Evolutionary conservation across 2,329 filamentous ascomycete genomes (phyloP).

Genomic region (Colletotrichum agaves): DNA sequence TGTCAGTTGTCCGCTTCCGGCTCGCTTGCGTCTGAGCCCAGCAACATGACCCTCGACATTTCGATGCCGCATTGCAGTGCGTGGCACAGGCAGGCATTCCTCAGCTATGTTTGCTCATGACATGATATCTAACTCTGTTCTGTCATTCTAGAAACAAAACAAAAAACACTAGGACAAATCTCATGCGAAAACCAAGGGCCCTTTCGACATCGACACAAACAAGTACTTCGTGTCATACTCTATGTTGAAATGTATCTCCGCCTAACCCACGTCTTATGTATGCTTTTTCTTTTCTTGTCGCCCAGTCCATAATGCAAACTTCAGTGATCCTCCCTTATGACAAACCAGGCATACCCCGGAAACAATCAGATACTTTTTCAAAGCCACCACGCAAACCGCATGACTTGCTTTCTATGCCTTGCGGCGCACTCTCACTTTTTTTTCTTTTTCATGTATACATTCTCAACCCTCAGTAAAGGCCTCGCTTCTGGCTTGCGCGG

Average conservation of each 20-base stretch:
- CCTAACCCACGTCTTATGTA: constrained; percentile 25
- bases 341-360: constrained; percentile 25
- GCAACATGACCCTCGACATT: background rate
- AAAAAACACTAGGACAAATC: background rate
- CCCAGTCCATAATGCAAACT: constrained; percentile 14
- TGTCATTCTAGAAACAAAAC: background rate
- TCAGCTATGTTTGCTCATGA: background rate
- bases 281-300: constrained; percentile 26
- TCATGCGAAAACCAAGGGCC: background rate
- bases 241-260: constrained; percentile 21
- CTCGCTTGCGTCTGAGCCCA: background rate
- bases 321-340: constrained; percentile 15
- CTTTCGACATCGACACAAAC: constrained; percentile 1
- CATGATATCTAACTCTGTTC: background rate
- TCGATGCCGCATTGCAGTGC: background rate
- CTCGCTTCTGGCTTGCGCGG: constrained; percentile 52
- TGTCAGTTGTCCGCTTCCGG: background rate
- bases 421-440: background rate
- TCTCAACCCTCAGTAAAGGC: constrained; percentile 53
- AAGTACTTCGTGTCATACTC: constrained; percentile 3
- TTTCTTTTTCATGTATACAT: too few relatives aligned
- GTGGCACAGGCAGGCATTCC: background rate
- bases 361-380: constrained; percentile 16
- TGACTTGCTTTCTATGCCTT: background rate
- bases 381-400: constrained; percentile 8